Conservation (phyloP, 1,284 basidiomycete genomes). For the Fomitopsis pinicola region DNA sequence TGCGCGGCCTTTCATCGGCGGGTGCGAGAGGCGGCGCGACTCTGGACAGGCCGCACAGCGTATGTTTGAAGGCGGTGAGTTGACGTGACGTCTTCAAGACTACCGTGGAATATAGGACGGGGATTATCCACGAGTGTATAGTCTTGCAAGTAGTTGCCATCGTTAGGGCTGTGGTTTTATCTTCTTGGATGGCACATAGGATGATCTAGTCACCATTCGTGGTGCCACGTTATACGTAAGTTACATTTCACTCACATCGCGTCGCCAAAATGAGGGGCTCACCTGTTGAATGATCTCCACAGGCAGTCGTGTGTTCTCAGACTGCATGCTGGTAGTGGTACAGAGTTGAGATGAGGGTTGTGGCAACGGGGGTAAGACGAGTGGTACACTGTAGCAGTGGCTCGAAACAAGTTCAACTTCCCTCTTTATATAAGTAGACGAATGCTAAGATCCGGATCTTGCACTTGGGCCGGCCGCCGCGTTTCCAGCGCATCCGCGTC, state of each 20-base stretch:
- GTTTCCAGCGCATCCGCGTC: too few species aligned
- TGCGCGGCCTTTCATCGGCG: background rate
- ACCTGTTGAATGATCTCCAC: slow-evolving; percentile 12
- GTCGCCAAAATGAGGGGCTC: background rate
- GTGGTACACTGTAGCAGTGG: too few species aligned
- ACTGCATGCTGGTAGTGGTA: too few species aligned
- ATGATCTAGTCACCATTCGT: background rate
- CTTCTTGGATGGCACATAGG: background rate
- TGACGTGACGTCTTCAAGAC: background rate
- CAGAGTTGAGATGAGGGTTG: too few species aligned
- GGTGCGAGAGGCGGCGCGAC: too few species aligned
- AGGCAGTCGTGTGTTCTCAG: background rate
- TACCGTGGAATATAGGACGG: background rate
- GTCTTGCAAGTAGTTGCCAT: background rate
- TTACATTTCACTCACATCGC: background rate
- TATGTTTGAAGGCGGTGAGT: background rate
- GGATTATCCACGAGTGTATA: background rate
- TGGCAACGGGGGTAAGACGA: too few species aligned
- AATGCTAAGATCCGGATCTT: too few species aligned
- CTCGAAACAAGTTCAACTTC: too few species aligned
- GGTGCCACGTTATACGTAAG: background rate
- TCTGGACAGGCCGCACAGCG: background rate
- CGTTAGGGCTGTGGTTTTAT: background rate
- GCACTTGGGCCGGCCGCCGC: too few species aligned
- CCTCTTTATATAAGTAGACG: too few species aligned